phyloP scores from a whole-genome alignment of 331 rosid species.

The Phaseolus coccineus region DNA sequence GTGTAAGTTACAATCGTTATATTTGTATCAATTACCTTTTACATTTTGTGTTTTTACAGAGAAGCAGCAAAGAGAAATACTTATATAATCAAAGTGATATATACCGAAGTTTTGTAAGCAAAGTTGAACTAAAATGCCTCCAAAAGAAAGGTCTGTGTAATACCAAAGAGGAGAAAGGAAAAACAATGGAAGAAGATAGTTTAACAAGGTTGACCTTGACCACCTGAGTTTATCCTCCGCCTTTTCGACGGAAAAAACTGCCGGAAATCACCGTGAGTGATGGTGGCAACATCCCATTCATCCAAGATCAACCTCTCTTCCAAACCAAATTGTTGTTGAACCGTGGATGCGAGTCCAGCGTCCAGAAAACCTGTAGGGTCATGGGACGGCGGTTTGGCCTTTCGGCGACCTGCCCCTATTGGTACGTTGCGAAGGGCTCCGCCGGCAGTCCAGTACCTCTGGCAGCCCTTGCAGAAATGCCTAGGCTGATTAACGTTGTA shows the following conservation, averaged over 20 bases:
- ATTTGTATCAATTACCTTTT: neutral
- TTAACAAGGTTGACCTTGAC: conserved; percentile 28
- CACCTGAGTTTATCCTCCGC: conserved; percentile 55
- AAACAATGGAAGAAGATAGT: neutral
- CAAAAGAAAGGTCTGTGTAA: too few relatives aligned
- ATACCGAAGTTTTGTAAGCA: neutral
- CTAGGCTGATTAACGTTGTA: conserved; percentile 85
- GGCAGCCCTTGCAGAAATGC: conserved; percentile 80
- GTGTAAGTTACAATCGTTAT: neutral
- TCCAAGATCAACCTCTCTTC: conserved; percentile 18
- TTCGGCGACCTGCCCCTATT: conserved; percentile 70
- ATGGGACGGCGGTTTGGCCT: conserved; percentile 50
- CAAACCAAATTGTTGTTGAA: conserved; percentile 55
- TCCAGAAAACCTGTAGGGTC: conserved; percentile 45
- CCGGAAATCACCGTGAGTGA: conserved; percentile 47
- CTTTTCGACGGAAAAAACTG: conserved; percentile 62
- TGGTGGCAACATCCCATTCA: conserved; percentile 60
- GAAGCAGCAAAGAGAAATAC: neutral
- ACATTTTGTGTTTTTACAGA: neutral
- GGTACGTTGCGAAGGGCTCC: conserved; percentile 84
- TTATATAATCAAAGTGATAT: neutral
- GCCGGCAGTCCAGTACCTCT: conserved; percentile 81
- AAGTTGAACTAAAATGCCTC: neutral
- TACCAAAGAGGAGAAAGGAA: neutral
- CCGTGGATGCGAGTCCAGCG: conserved; percentile 50